phyloP scores from a whole-genome alignment of 176 grass and related monocot genomes.

The Phragmites australis region DNA sequence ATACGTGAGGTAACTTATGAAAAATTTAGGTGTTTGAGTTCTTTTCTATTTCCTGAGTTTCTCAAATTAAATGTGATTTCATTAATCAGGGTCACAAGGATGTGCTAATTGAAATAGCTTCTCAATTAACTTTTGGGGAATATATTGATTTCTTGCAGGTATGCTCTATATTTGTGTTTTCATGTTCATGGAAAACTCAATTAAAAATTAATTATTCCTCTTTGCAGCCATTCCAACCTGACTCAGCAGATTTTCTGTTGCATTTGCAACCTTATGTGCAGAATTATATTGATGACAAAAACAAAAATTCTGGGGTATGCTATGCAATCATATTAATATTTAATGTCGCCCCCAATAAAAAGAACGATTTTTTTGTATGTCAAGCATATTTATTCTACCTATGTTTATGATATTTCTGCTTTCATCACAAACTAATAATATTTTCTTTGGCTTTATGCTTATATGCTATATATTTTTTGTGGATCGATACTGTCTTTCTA shows the following conservation, averaged over 20 bases:
- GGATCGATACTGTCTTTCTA: too few species aligned
- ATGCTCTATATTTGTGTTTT: neutral
- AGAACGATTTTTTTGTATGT: too few species aligned
- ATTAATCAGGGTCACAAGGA: constrained; percentile 21
- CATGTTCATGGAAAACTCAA: neutral
- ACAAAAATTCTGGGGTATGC: neutral
- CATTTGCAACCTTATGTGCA: constrained; percentile 7
- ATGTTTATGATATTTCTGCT: too few species aligned
- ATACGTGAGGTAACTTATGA: constrained; percentile 14
- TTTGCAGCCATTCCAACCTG: constrained; percentile 22
- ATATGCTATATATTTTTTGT: too few species aligned
- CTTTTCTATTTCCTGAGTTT: constrained; percentile 2
- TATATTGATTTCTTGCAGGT: constrained; percentile 5
- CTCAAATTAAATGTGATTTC: neutral
- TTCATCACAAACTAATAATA: too few species aligned
- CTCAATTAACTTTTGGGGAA: neutral
- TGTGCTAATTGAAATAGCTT: neutral
- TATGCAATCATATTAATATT: neutral
- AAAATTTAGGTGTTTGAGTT: neutral
- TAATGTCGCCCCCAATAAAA: too few species aligned
- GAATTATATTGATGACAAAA: neutral
- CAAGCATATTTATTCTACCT: too few species aligned
- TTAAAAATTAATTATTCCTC: neutral
- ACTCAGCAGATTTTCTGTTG: neutral
- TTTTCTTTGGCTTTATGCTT: too few species aligned